These are phyloP conservation scores for Oryza coarctata DNA, from an alignment of 176 grass and related monocot species.

Conservation along the genomic window DNA sequence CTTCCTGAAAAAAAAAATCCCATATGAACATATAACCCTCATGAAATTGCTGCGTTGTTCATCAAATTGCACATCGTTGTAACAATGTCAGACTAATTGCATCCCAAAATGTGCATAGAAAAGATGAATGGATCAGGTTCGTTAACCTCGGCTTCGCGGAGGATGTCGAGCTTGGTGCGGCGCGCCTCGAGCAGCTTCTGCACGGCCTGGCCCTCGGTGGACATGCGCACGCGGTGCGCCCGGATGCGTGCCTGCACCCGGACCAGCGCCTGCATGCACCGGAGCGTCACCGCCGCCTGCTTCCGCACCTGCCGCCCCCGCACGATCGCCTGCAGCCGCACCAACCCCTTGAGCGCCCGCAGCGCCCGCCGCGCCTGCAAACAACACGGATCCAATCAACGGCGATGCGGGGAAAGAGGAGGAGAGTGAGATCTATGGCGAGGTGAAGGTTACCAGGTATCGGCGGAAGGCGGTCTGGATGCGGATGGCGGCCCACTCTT, in stretches of 20 bases:
- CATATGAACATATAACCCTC: not conserved
- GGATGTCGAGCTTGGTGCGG: conserved; percentile 64
- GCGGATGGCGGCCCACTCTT: conserved; percentile 86
- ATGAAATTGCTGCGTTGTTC: not conserved
- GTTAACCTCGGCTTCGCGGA: conserved; percentile 84
- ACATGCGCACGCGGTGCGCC: conserved; percentile 83
- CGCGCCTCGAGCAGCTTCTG: conserved; percentile 68
- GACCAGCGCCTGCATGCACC: conserved; percentile 99
- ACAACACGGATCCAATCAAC: not conserved
- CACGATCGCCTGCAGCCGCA: conserved; percentile 93
- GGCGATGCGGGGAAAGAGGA: no score
- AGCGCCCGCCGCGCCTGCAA: conserved; percentile 69
- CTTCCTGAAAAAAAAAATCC: conserved; percentile 55
- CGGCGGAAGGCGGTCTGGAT: conserved; percentile 91
- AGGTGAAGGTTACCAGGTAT: conserved; percentile 61
- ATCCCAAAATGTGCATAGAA: no score
- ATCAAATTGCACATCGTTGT: not conserved
- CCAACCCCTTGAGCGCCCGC: conserved; percentile 74
- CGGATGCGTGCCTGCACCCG: conserved; percentile 90
- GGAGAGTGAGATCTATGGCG: no score
- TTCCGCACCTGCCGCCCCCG: conserved; percentile 90
- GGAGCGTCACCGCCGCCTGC: conserved; percentile 90
- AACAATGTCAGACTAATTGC: no score
- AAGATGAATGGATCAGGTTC: not conserved
- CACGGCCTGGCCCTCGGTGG: conserved; percentile 86